These are phyloP conservation scores for Teunomyces tritomae DNA, from an alignment of 805 yeast species.

Conservation along the genomic window DNA sequence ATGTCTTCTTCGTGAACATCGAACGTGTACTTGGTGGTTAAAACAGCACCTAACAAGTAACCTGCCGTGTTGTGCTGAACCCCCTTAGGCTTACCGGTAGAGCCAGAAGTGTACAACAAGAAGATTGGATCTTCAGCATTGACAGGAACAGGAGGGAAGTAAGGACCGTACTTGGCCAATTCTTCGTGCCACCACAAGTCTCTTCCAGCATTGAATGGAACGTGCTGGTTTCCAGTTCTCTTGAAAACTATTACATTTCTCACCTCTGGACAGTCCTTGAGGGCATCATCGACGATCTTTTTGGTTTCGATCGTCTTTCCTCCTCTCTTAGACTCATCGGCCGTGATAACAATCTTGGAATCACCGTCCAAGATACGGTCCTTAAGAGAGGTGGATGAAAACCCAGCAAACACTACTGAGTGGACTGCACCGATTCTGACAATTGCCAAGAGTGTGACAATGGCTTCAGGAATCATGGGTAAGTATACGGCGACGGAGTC, in stretches of 20 bases:
- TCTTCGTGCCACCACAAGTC: constrained; percentile 98
- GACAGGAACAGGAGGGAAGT: constrained; percentile 84
- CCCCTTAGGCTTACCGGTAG: constrained; percentile 98
- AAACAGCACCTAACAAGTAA: constrained; percentile 85
- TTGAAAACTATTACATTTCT: constrained; percentile 81
- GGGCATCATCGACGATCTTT: constrained; percentile 92
- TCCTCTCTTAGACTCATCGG: constrained; percentile 95
- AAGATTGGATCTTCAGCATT: constrained; percentile 93
- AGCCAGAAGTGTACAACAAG: constrained; percentile 94
- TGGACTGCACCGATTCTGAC: constrained; percentile 94
- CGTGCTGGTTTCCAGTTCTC: constrained; percentile 76
- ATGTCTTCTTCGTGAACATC: constrained; percentile 88
- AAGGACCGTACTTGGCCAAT: constrained; percentile 73
- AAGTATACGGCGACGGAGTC: constrained; percentile 95
- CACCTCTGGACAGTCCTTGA: constrained; percentile 70
- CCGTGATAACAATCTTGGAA: constrained; percentile 83
- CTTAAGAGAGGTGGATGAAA: constrained; percentile 85
- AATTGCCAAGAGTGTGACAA: constrained; percentile 90
- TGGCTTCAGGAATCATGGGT: constrained; percentile 98
- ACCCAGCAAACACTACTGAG: constrained; percentile 96
- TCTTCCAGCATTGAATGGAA: constrained; percentile 74
- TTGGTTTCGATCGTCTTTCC: constrained; percentile 91
- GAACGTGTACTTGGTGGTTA: constrained; percentile 89
- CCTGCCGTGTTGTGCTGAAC: constrained; percentile 95
- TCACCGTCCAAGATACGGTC: constrained; percentile 90